Conservation (phyloP, 108 stramenopile genomes). For the Fistulifera solaris region DNA sequence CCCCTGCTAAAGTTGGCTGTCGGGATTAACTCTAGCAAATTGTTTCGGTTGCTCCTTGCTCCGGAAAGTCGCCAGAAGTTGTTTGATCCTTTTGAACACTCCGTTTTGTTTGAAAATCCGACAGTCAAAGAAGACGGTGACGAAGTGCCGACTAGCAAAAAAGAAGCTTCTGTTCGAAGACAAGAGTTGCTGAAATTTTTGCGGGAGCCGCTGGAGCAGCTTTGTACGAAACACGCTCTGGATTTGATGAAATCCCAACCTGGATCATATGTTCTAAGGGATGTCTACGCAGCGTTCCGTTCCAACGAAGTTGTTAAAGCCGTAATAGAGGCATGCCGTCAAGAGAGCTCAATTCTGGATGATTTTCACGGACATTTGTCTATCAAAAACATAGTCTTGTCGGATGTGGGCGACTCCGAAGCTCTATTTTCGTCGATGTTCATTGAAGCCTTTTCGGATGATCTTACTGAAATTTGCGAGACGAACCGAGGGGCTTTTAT, state of each 20-base stretch:
- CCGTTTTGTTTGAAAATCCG: conserved; percentile 56
- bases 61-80: conserved; percentile 44
- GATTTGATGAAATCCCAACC: conserved; percentile 65
- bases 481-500: conserved; percentile 80
- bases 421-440: conserved; percentile 34
- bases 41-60: conserved; percentile 76
- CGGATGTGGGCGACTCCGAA: conserved; percentile 33
- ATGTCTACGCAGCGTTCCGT: conserved; percentile 52
- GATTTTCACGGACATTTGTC: conserved; percentile 63
- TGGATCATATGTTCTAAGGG: conserved; percentile 71
- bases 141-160: conserved; percentile 70
- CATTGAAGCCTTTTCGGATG: conserved; percentile 25
- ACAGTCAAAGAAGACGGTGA: conserved; percentile 36
- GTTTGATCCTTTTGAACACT: conserved; percentile 82
- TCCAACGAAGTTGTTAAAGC: conserved; percentile 29
- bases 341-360: conserved; percentile 46
- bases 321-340: conserved; percentile 19
- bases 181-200: conserved; percentile 74
- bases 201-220: conserved; percentile 43
- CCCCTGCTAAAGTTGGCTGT: conserved; percentile 68
- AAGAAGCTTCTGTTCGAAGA: conserved; percentile 72
- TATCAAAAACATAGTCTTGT: conserved; percentile 56
- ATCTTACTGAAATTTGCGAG: conserved; percentile 35
- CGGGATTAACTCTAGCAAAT: conserved; percentile 76
- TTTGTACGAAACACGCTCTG: conserved; percentile 59